A percentile compares a stretch with the other conserved stretches of the same genome.
phyloP scores from a whole-genome alignment of 2,329 filamentous ascomycete genomes.

The Fusarium tupiense region DNA sequence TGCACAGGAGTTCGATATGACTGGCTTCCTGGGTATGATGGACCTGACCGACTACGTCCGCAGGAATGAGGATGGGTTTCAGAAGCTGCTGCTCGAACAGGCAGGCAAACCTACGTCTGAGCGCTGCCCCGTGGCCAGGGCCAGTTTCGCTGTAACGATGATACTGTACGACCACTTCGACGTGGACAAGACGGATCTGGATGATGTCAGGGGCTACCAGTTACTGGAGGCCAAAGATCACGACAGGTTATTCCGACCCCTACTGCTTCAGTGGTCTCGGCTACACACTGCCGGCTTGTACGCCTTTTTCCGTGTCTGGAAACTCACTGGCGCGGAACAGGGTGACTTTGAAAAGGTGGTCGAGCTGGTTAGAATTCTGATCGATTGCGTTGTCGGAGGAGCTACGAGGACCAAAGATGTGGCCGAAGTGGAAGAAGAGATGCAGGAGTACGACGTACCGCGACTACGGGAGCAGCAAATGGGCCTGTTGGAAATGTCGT shows the following conservation, averaged over 20 bases:
- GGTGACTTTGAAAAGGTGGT: slow-evolving; percentile 94
- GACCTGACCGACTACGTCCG: slow-evolving; percentile 93
- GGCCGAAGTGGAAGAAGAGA: slow-evolving; percentile 86
- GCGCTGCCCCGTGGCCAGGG: slow-evolving; percentile 86
- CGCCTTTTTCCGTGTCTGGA: slow-evolving; percentile 93
- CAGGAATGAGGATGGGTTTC: slow-evolving; percentile 91
- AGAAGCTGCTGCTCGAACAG: slow-evolving; percentile 92
- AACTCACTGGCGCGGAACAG: slow-evolving; percentile 82
- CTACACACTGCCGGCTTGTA: slow-evolving; percentile 87
- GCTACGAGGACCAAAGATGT: slow-evolving; percentile 85
- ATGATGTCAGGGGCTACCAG: slow-evolving; percentile 81
- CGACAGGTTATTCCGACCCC: slow-evolving; percentile 85
- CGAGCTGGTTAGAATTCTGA: slow-evolving; percentile 87
- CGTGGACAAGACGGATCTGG: slow-evolving; percentile 82
- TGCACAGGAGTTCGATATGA: slow-evolving; percentile 82
- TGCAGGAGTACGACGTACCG: slow-evolving; percentile 82
- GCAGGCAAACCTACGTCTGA: slow-evolving; percentile 74
- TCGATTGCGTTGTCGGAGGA: slow-evolving; percentile 88
- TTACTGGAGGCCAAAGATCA: slow-evolving; percentile 80
- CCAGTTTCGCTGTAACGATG: slow-evolving; percentile 85
- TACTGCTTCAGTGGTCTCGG: slow-evolving; percentile 92
- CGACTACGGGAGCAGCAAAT: slow-evolving; percentile 88
- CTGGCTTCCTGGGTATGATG: slow-evolving; percentile 96
- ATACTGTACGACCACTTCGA: slow-evolving; percentile 97
- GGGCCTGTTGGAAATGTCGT: slow-evolving; percentile 88